These are phyloP conservation scores for Lachancea meyersii DNA, from an alignment of 805 yeast genomes.

Conservation along the genomic window DNA sequence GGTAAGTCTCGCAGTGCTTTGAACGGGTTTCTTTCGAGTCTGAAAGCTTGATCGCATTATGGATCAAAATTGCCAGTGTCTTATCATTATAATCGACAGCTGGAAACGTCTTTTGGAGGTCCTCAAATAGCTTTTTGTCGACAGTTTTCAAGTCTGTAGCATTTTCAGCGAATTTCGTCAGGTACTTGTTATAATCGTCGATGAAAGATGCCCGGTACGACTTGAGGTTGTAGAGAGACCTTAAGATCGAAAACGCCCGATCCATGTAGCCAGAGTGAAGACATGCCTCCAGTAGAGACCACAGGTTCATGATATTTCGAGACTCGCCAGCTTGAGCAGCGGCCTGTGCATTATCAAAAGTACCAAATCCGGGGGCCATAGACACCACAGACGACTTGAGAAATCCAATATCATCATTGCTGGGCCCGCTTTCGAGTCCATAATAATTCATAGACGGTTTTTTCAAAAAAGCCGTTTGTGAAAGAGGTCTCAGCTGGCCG, in stretches of 20 bases:
- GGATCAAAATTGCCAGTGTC: conserved; percentile 54
- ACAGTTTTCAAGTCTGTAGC: conserved; percentile 36
- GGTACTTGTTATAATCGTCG: conserved; percentile 63
- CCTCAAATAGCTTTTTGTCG: conserved; percentile 34
- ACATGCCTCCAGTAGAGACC: conserved; percentile 76
- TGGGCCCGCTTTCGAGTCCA: neutral
- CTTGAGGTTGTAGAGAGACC: conserved; percentile 50
- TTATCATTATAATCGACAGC: conserved; percentile 43
- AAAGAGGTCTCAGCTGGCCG: conserved; percentile 2
- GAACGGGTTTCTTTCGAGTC: conserved; percentile 4
- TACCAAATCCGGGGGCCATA: conserved; percentile 22
- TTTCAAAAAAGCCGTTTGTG: neutral
- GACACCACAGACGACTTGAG: conserved; percentile 11
- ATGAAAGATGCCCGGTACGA: conserved; percentile 43
- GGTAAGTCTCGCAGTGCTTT: conserved; percentile 16
- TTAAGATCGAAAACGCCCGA: conserved; percentile 64
- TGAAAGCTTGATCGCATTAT: conserved; percentile 35
- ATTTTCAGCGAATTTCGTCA: conserved; percentile 28
- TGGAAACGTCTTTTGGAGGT: conserved; percentile 37
- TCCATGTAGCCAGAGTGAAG: conserved; percentile 56
- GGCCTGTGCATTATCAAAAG: conserved; percentile 25
- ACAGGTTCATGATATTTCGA: conserved; percentile 57
- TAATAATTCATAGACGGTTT: conserved; percentile 1
- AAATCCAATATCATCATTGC: conserved; percentile 13
- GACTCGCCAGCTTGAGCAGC: conserved; percentile 26